phyloP scores from a whole-genome alignment of 306 rosid genomes.

The Acacia acuminata region DNA sequence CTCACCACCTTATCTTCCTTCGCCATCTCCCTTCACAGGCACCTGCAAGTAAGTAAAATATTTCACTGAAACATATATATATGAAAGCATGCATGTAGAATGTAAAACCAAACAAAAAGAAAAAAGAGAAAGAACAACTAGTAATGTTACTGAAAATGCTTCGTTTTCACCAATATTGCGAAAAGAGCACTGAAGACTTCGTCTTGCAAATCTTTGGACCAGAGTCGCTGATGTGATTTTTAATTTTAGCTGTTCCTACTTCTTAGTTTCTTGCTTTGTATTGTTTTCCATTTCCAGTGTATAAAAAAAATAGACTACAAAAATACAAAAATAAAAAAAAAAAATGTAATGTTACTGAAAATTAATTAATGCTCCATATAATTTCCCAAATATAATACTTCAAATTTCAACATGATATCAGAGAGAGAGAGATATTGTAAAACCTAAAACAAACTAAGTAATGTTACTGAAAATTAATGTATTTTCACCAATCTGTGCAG shows the following conservation, averaged over 20 bases:
- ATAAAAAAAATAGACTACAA: too few species aligned
- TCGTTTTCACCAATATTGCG: too few species aligned
- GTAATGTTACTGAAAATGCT: too few species aligned
- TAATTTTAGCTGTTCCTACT: too few species aligned
- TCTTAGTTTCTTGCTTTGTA: too few species aligned
- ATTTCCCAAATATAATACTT: not conserved
- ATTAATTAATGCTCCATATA: not conserved
- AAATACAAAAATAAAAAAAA: not conserved
- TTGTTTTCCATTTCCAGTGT: too few species aligned
- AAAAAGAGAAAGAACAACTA: too few species aligned
- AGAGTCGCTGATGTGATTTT: too few species aligned
- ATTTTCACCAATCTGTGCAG: slow-evolving; percentile 48
- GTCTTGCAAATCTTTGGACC: too few species aligned
- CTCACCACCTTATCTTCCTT: slow-evolving; percentile 66
- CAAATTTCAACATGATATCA: too few species aligned
- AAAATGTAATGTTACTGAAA: not conserved
- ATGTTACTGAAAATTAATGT: not conserved
- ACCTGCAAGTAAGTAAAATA: slow-evolving; percentile 89
- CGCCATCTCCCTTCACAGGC: slow-evolving; percentile 81
- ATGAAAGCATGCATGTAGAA: not conserved
- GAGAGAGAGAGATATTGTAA: not conserved
- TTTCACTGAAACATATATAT: slow-evolving; percentile 18
- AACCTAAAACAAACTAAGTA: not conserved
- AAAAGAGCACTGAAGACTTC: too few species aligned
- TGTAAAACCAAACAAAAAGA: too few species aligned